phyloP scores from a whole-genome alignment of 768 basidiomycete species.

The Trametes maxima region DNA sequence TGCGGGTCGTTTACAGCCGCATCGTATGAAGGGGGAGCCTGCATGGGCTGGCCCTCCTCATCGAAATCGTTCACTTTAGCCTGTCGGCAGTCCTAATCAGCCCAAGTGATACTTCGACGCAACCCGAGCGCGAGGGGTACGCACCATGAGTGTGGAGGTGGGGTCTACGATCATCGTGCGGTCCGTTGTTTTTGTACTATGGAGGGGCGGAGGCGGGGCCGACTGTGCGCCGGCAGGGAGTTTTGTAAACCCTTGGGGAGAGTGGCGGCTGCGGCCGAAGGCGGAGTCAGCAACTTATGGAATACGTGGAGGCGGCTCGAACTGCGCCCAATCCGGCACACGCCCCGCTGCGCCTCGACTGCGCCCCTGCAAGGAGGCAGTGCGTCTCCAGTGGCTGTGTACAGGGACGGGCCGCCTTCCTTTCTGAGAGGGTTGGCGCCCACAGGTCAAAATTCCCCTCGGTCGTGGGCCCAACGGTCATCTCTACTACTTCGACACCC shows the following conservation, averaged over 20 bases:
- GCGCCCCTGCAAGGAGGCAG: conserved; percentile 10
- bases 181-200: conserved; percentile 12
- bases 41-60: conserved; percentile 14
- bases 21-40: conserved; percentile 36
- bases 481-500: too few relatives aligned
- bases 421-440: background rate
- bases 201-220: conserved; percentile 4
- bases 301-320: conserved; percentile 3
- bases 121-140: background rate
- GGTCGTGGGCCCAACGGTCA: too few relatives aligned
- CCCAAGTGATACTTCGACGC: background rate
- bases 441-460: too few relatives aligned
- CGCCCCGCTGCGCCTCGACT: conserved; percentile 6
- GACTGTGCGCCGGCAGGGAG: background rate
- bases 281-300: background rate
- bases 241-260: conserved; percentile 17
- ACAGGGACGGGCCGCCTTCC: background rate
- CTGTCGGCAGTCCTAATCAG: conserved; percentile 2
- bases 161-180: conserved; percentile 26
- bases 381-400: background rate
- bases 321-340: background rate
- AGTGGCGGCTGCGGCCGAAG: background rate
- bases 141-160: conserved; percentile 20
- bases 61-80: conserved; percentile 8
- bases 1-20: conserved; percentile 20